Percentiles rank a stretch among this genome's conserved stretches.
Evolutionary conservation across 441 rosid species (phyloP).

Genomic region (Erodium trifolium): DNA sequence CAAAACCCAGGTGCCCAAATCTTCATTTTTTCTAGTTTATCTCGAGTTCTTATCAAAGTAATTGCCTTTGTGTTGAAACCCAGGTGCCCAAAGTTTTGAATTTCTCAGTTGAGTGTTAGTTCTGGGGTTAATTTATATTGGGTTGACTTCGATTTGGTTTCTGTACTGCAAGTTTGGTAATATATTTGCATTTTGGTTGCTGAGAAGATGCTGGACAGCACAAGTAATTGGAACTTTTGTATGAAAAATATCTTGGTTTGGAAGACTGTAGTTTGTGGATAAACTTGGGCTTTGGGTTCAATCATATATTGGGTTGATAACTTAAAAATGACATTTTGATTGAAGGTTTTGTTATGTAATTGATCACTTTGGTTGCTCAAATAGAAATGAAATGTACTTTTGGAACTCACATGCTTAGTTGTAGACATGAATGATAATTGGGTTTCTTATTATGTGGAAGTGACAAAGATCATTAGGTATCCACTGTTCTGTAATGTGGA

Average conservation of each 20-base stretch:
- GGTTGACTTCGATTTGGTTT: conserved; percentile 3
- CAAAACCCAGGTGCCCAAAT: conserved; percentile 74
- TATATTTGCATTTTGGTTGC: background rate
- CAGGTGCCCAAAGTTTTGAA: background rate
- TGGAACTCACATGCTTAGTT: background rate
- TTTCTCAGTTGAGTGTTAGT: background rate
- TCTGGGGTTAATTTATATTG: conserved; percentile 12
- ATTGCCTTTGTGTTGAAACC: background rate
- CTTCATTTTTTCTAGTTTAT: background rate
- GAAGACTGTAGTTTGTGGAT: background rate
- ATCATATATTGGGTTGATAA: background rate
- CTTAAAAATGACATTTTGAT: background rate
- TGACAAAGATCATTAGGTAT: background rate
- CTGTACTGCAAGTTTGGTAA: background rate
- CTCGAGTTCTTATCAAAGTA: conserved; percentile 1
- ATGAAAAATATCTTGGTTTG: background rate
- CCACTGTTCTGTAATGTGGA: background rate
- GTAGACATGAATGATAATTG: background rate
- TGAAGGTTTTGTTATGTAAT: background rate
- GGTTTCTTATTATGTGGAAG: background rate
- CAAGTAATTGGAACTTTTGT: no score
- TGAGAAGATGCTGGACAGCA: background rate
- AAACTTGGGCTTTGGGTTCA: background rate
- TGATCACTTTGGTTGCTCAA: background rate
- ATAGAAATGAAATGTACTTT: background rate